Base-by-base conservation (phyloP, 352 stramenopile species). In the Phytopythium mirpurense region DNA sequence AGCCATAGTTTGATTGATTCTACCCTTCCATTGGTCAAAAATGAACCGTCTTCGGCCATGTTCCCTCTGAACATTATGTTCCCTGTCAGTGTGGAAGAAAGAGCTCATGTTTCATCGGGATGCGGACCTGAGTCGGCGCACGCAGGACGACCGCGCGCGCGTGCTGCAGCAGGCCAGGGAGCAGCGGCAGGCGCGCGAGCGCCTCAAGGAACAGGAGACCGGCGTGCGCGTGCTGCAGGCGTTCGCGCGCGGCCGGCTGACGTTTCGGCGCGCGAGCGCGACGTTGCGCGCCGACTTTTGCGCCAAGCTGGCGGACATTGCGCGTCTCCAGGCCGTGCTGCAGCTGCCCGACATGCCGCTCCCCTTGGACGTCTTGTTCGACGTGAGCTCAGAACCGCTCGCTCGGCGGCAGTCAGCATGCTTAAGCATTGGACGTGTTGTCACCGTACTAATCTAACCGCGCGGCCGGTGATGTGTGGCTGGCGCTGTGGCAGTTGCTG, bases 221-320 rank as follows among this genome's bases (percentile, higher is more conserved):
- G 62, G 65, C 35, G 70, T 63, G 18, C 56, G 57, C 18, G 40
- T 36, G 32, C 44, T 90, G 29, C 74, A 85, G 62, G 57, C 63
- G n/a, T 80, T 90, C 23, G 34, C 65, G 16, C 69, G 70, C 29
- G 65, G 65, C 0, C 66, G 70, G n/a, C 24, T 70, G n/a, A 54
- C 46, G 24, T 62, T 70, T 32, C 54, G 53, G 24, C 35, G 50
- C 15, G 14, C 63, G 12, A 51, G 59, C 5, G 50, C 26, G 2
- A 26, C 44, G 12, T 34, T 62, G 5, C 68, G 67, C 19, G 53
- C 45, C 12, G 72, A 83, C n/a, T 68, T 85, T 19, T 65, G 78
- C 46, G 61, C 73, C 41, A 90, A 90, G 56, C 18, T 81, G 41
- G 63, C 57, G 3, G 79, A 90, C 55, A 78, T 90, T 34, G 47